phyloP scores from a whole-genome alignment of 345 rosid species.

The Bruguiera gymnorhiza region DNA sequence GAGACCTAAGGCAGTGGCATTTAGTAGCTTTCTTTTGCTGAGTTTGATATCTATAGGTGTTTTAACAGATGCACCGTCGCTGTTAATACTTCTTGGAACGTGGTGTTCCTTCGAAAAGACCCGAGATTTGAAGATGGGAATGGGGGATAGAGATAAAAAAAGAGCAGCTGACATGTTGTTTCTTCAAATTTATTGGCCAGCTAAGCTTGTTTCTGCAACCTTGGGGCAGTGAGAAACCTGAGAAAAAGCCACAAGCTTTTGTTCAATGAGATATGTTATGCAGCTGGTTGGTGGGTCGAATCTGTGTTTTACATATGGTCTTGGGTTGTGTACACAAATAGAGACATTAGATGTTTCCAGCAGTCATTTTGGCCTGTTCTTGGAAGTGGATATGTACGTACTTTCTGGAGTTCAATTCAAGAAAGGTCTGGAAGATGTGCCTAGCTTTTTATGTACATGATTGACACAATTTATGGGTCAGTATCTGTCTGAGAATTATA shows the following conservation, averaged over 20 bases:
- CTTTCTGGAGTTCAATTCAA: neutral
- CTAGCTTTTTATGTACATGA: neutral
- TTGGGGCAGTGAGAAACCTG: neutral
- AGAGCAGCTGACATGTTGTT: slow-evolving; percentile 41
- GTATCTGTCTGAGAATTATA: neutral
- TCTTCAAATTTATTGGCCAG: neutral
- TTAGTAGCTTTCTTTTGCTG: slow-evolving; percentile 42
- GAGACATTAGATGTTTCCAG: neutral
- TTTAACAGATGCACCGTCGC: slow-evolving; percentile 29
- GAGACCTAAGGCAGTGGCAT: slow-evolving; percentile 34
- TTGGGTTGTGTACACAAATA: neutral
- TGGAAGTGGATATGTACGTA: neutral
- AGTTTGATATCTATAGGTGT: slow-evolving; percentile 21
- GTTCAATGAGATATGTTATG: too few species aligned
- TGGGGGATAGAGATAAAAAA: slow-evolving; percentile 32
- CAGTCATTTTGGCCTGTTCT: neutral
- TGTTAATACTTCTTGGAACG: slow-evolving; percentile 25
- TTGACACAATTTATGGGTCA: neutral
- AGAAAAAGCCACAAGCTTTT: too few species aligned
- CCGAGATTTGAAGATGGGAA: slow-evolving; percentile 41
- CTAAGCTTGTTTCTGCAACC: neutral
- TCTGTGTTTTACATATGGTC: too few species aligned
- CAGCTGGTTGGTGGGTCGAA: too few species aligned
- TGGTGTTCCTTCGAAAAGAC: slow-evolving; percentile 31
- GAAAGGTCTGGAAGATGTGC: neutral